phyloP scores from a whole-genome alignment of 2,329 filamentous ascomycete genomes.

The Xylaria sp. region DNA sequence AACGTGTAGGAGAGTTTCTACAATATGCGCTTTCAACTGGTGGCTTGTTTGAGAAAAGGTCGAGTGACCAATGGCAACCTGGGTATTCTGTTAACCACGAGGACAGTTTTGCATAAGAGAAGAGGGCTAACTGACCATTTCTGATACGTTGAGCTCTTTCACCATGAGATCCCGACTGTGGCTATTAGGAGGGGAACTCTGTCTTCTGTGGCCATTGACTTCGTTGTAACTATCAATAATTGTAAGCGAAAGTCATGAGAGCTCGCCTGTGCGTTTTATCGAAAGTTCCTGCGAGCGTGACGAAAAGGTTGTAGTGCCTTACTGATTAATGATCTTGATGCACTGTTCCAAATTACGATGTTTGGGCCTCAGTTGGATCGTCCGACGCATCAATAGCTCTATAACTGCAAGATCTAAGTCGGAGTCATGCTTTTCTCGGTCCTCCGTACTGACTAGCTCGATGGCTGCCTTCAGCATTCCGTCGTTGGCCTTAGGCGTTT shows the following conservation, averaged over 20 bases:
- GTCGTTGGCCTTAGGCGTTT: not conserved
- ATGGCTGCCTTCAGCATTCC: not conserved
- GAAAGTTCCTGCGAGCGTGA: not conserved
- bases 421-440: conserved; percentile 6
- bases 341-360: not conserved
- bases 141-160: not conserved
- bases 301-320: not conserved
- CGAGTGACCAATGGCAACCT: conserved; percentile 11
- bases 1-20: not conserved
- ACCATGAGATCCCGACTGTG: not conserved
- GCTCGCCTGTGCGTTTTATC: not conserved
- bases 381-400: not conserved
- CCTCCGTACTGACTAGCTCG: conserved; percentile 1
- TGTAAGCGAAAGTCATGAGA: not conserved
- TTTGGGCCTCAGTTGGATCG: not conserved
- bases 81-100: not conserved
- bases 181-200: not conserved
- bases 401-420: conserved; percentile 8
- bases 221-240: conserved; percentile 4
- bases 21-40: conserved; percentile 7
- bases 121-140: not conserved
- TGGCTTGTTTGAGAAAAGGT: conserved; percentile 2
- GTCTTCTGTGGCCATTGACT: not conserved
- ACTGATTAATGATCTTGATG: conserved; percentile 1
- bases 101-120: not conserved